Conservation (phyloP, 768 basidiomycete species). For the Pleurotus salmoneostramineus region DNA sequence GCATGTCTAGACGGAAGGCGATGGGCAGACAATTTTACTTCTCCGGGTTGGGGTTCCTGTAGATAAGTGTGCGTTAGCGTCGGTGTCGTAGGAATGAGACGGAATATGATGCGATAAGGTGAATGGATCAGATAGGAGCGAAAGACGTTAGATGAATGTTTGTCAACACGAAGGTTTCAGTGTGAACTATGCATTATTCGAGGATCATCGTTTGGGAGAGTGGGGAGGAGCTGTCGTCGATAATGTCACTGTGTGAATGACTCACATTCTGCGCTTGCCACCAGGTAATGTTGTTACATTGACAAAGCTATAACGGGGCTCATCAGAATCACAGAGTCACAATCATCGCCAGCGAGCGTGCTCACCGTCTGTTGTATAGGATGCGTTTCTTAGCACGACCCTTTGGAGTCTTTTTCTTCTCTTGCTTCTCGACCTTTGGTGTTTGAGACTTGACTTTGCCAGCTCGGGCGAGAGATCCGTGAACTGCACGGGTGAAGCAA, state of each 20-base stretch:
- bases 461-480: conserved; percentile 99
- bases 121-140: conserved; percentile 93
- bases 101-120: conserved; percentile 13
- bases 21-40: conserved; percentile 35
- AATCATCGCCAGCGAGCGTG: conserved; percentile 11
- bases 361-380: conserved; percentile 89
- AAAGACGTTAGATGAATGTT: conserved; percentile 90
- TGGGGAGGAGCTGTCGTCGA: neutral
- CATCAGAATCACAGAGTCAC: neutral
- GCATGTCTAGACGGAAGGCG: neutral
- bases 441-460: conserved; percentile 99
- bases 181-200: conserved; percentile 91
- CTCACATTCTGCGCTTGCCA: conserved; percentile 96
- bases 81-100: conserved; percentile 7
- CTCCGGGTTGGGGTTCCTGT: conserved; percentile 65
- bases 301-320: conserved; percentile 59
- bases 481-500: conserved; percentile 49
- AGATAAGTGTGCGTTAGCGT: conserved; percentile 19
- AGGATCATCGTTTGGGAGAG: conserved; percentile 48
- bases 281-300: conserved; percentile 89
- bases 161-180: conserved; percentile 87
- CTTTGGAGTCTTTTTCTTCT: conserved; percentile 98
- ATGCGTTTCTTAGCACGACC: conserved; percentile 97
- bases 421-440: conserved; percentile 97
- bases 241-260: conserved; percentile 20